Percentiles rank a stretch among this genome's conserved stretches.
phyloP scores from a whole-genome alignment of 176 grass and related monocot species.

The Leersia perrieri region DNA sequence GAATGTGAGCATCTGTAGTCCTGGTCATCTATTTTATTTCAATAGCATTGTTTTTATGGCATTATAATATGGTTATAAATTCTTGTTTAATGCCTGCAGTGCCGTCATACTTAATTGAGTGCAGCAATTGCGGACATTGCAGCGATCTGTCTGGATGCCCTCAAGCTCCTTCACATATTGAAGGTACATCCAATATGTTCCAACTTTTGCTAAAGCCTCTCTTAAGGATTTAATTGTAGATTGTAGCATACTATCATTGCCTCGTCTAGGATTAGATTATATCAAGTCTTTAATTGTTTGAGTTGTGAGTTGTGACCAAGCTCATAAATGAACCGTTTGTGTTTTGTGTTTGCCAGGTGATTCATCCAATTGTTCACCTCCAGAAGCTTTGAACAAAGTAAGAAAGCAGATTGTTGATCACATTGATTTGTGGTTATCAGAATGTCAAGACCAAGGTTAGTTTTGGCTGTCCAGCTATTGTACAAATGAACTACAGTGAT shows the following conservation, averaged over 20 bases:
- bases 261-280: background rate
- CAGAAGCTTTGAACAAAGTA: conserved; percentile 82
- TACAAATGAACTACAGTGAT: background rate
- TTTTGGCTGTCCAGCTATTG: background rate
- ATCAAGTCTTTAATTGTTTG: conserved; percentile 4
- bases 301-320: background rate
- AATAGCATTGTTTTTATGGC: background rate
- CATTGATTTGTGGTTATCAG: conserved; percentile 88
- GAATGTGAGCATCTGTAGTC: conserved; percentile 50
- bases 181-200: conserved; percentile 61
- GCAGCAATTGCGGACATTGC: conserved; percentile 85
- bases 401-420: conserved; percentile 70
- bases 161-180: conserved; percentile 82
- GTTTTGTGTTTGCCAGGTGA: conserved; percentile 48
- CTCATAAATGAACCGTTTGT: background rate
- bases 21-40: conserved; percentile 7
- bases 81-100: conserved; percentile 49
- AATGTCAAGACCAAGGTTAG: conserved; percentile 74
- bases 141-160: conserved; percentile 93
- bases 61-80: conserved; percentile 9
- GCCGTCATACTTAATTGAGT: conserved; percentile 89
- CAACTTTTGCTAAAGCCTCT: background rate
- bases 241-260: background rate
- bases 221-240: background rate
- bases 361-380: conserved; percentile 77